Percentiles rank a stretch among this genome's conserved stretches.
Evolutionary conservation across 345 rosid species (phyloP).

Genomic region (Dovyalis caffra): DNA sequence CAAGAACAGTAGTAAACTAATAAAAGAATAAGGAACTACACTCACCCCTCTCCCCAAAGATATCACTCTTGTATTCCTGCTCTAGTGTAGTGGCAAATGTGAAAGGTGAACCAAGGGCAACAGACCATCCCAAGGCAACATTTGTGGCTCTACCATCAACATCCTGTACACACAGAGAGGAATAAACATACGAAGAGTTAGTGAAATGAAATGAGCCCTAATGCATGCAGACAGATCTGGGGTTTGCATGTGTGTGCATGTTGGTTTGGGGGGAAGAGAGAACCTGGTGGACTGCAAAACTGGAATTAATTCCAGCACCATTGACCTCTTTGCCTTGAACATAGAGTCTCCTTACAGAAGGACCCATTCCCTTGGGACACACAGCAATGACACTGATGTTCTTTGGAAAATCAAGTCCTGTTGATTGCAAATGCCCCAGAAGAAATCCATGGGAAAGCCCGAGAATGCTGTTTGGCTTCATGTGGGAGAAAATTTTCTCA

Average conservation of each 20-base stretch:
- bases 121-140: constrained; percentile 89
- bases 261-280: background rate
- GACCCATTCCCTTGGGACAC: constrained; percentile 96
- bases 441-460: constrained; percentile 96
- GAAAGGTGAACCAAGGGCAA: constrained; percentile 93
- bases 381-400: constrained; percentile 86
- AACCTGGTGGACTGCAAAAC: constrained; percentile 93
- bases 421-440: constrained; percentile 77
- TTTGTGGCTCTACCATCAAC: constrained; percentile 90
- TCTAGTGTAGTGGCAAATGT: constrained; percentile 91
- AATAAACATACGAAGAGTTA: background rate
- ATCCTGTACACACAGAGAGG: constrained; percentile 46
- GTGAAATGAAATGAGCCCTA: background rate
- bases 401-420: constrained; percentile 77
- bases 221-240: background rate
- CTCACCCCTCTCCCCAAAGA: constrained; percentile 90
- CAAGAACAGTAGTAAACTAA: background rate
- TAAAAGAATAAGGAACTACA: background rate
- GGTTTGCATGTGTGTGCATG: too few species aligned
- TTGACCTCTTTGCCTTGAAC: constrained; percentile 92
- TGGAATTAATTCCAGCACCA: constrained; percentile 94
- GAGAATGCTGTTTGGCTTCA: constrained; percentile 94
- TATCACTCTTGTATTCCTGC: constrained; percentile 94
- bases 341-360: constrained; percentile 88
- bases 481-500: constrained; percentile 74